Evolutionary conservation across 139 green algal genomes (phyloP).

Genomic region (Auxenochlorella pyrenoidosa): DNA sequence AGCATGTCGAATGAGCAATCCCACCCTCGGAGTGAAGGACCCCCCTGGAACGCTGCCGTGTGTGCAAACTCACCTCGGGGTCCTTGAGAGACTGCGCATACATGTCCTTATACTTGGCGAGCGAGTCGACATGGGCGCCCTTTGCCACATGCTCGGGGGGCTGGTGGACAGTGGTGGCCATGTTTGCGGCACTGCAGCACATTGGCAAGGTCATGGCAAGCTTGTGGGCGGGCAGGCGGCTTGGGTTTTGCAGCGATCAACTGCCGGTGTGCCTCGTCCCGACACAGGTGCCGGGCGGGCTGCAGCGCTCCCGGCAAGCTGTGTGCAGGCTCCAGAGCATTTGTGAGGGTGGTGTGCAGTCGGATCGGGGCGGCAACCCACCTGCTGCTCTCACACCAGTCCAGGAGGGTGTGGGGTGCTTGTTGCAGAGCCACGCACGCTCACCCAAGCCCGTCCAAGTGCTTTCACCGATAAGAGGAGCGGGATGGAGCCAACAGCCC

Average conservation of each 20-base stretch:
- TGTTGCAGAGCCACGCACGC: too few relatives aligned
- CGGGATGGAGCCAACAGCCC: too few relatives aligned
- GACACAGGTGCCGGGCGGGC: background rate
- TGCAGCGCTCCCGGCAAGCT: background rate
- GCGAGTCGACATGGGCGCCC: conserved; percentile 31
- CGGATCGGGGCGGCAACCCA: background rate
- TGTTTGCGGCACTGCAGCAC: background rate
- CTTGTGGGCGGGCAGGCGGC: background rate
- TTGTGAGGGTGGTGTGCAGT: background rate
- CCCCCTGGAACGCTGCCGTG: too few relatives aligned
- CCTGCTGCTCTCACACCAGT: too few relatives aligned
- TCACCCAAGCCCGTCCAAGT: too few relatives aligned
- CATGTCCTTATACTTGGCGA: conserved; percentile 83
- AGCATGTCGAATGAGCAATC: background rate
- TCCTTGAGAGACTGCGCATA: conserved; percentile 89
- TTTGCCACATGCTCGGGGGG: conserved; percentile 23
- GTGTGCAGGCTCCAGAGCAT: too few relatives aligned
- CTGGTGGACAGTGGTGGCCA: background rate
- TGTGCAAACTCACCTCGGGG: conserved; percentile 62
- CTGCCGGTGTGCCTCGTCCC: background rate
- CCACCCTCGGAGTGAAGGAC: too few relatives aligned
- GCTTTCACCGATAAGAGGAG: too few relatives aligned
- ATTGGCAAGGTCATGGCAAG: background rate
- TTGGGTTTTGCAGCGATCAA: background rate
- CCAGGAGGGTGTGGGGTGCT: too few relatives aligned